These are phyloP conservation scores for Verticillium nonalfalfae DNA, from an alignment of 2,329 filamentous ascomycete genomes.

Conservation along the genomic window DNA sequence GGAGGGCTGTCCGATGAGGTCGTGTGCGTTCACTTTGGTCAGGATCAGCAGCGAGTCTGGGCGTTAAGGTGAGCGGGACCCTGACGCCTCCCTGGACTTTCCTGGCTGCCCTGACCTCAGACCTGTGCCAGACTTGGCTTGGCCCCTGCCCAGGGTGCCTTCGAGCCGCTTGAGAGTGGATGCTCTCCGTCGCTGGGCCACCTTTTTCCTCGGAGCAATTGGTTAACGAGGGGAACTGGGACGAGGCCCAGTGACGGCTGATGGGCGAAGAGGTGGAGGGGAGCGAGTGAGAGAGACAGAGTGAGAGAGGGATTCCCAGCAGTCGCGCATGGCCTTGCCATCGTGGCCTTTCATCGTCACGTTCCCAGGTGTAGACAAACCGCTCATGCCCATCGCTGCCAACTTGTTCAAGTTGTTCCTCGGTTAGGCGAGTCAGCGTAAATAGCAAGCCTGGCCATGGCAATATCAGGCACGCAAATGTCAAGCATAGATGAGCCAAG, in stretches of 20 bases:
- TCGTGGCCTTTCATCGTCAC: background rate
- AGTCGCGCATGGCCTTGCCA: background rate
- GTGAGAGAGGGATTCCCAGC: background rate
- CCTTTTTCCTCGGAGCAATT: background rate
- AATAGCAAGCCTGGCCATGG: no score
- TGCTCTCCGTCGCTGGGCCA: background rate
- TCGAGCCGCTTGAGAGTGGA: background rate
- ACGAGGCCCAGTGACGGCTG: background rate
- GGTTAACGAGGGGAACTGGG: background rate
- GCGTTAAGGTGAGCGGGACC: background rate
- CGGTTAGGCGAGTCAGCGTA: background rate
- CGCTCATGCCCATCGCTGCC: background rate
- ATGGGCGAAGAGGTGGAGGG: background rate
- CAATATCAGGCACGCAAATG: no score
- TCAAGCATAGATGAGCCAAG: background rate
- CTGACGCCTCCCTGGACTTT: background rate
- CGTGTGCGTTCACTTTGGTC: conserved; percentile 9
- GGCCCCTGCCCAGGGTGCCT: background rate
- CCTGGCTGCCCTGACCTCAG: conserved; percentile 9
- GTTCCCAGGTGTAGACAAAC: background rate
- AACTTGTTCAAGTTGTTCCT: background rate
- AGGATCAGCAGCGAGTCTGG: conserved; percentile 8
- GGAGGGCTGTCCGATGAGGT: conserved; percentile 12
- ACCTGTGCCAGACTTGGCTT: conserved; percentile 7
- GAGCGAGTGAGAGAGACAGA: no score